Conservation (phyloP, 2,329 filamentous ascomycete species). For the Xylaria sp. region DNA sequence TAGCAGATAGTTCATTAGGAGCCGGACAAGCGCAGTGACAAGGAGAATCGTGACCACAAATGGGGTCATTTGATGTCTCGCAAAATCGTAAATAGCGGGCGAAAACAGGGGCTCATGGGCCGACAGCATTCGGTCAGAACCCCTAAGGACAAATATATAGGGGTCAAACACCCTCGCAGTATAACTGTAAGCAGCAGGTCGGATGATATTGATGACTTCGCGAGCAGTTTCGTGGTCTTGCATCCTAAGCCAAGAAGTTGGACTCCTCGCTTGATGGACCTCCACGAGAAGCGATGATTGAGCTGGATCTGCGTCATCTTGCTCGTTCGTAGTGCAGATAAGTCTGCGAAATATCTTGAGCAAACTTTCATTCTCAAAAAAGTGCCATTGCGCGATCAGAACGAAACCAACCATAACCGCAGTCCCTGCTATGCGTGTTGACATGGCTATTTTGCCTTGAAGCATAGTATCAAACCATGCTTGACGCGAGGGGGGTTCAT, state of each 20-base stretch:
- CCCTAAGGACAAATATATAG: conserved; percentile 72
- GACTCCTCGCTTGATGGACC: conserved; percentile 77
- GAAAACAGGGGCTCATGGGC: conserved; percentile 56
- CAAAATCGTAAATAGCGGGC: conserved; percentile 70
- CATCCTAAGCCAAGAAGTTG: conserved; percentile 75
- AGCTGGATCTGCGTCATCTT: conserved; percentile 35
- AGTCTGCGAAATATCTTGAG: conserved; percentile 45
- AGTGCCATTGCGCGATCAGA: conserved; percentile 77
- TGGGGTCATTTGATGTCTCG: conserved; percentile 61
- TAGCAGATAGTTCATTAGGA: conserved; percentile 76
- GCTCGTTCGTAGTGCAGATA: conserved; percentile 39
- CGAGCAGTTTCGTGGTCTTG: conserved; percentile 80
- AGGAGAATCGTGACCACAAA: conserved; percentile 69
- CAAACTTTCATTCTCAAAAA: conserved; percentile 66
- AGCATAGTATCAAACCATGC: conserved; percentile 68
- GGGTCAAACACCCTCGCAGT: conserved; percentile 77
- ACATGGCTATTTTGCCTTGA: conserved; percentile 69
- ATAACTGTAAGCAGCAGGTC: conserved; percentile 73
- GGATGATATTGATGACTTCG: conserved; percentile 78
- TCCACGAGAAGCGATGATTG: conserved; percentile 56
- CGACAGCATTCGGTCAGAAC: conserved; percentile 67
- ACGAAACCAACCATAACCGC: conserved; percentile 75
- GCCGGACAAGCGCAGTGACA: conserved; percentile 66
- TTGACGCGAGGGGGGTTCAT: conserved; percentile 43
- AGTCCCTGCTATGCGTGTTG: conserved; percentile 76